A percentile compares a stretch with the other conserved stretches of the same genome.
phyloP scores from a whole-genome alignment of 345 rosid genomes.

The Lepidium sativum region DNA sequence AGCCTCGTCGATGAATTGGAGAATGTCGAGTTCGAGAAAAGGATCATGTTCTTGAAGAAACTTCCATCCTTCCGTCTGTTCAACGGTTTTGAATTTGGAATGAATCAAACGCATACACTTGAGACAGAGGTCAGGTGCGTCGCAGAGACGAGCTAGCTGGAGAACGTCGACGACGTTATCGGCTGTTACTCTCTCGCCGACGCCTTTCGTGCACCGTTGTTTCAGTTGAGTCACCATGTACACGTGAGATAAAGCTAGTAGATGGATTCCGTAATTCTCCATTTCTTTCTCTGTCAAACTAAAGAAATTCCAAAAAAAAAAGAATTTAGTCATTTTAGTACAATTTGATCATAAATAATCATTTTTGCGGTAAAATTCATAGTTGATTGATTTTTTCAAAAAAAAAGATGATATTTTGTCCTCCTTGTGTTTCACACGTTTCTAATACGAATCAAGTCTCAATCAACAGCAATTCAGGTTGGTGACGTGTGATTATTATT shows the following conservation, averaged over 20 bases:
- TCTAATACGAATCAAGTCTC: not conserved
- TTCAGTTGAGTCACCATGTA: constrained; percentile 63
- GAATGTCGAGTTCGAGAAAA: constrained; percentile 71
- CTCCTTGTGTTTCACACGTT: constrained; percentile 7
- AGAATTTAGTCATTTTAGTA: not conserved
- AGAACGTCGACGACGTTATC: constrained; percentile 77
- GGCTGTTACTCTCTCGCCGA: constrained; percentile 37
- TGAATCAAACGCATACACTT: constrained; percentile 54
- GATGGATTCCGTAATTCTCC: constrained; percentile 66
- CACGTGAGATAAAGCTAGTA: constrained; percentile 69
- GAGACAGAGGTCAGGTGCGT: constrained; percentile 72
- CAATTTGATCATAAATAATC: not conserved
- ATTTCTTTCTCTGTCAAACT: constrained; percentile 56
- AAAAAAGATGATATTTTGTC: not conserved
- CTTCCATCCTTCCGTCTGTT: constrained; percentile 73
- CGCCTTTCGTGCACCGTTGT: constrained; percentile 45
- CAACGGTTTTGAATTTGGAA: constrained; percentile 46
- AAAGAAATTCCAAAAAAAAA: not conserved
- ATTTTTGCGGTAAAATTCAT: not conserved
- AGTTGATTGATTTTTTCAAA: not conserved
- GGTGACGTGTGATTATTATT: not conserved
- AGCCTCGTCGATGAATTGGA: constrained; percentile 65
- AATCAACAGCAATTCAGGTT: not conserved
- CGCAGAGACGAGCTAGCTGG: constrained; percentile 74
- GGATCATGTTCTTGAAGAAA: constrained; percentile 76